A percentile compares a stretch with the other conserved stretches of the same genome.
Conservation (phyloP, 176 grass and related monocot genomes). For the Pharus latifolius region DNA sequence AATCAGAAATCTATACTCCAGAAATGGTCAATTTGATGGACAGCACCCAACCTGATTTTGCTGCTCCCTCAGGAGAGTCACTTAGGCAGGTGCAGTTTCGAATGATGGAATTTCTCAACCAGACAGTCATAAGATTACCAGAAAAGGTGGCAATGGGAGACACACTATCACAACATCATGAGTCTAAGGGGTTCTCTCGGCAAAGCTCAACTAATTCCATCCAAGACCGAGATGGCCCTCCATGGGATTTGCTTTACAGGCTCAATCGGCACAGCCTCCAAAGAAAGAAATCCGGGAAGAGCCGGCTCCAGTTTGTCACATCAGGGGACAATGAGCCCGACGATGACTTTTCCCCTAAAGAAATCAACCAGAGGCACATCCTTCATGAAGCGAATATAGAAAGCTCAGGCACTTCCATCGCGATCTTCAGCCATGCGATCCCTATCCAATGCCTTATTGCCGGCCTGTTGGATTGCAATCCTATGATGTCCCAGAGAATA, state of each 20-base stretch:
- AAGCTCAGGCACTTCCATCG: constrained; percentile 31
- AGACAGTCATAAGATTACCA: constrained; percentile 55
- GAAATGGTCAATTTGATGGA: constrained; percentile 70
- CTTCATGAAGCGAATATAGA: constrained; percentile 30
- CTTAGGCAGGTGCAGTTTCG: constrained; percentile 79
- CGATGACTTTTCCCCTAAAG: constrained; percentile 64
- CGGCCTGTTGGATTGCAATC: constrained; percentile 60
- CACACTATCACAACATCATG: constrained; percentile 37
- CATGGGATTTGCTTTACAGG: constrained; percentile 52
- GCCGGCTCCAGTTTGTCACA: constrained; percentile 74
- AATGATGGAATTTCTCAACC: constrained; percentile 69
- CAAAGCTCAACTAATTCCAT: constrained; percentile 60
- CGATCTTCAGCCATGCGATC: constrained; percentile 59
- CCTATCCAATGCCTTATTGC: constrained; percentile 65
- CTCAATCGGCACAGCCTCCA: constrained; percentile 53
- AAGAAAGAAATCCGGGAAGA: constrained; percentile 81
- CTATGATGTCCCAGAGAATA: constrained; percentile 49
- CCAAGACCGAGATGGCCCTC: constrained; percentile 43
- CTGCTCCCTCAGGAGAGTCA: constrained; percentile 69
- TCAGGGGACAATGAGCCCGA: constrained; percentile 57
- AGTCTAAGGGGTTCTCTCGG: constrained; percentile 48
- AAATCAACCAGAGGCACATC: constrained; percentile 22
- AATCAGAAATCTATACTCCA: constrained; percentile 67
- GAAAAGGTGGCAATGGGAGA: constrained; percentile 64
- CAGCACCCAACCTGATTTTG: constrained; percentile 64